Conservation (phyloP, 208 protist genomes). For the Acanthamoeba polyphaga region DNA sequence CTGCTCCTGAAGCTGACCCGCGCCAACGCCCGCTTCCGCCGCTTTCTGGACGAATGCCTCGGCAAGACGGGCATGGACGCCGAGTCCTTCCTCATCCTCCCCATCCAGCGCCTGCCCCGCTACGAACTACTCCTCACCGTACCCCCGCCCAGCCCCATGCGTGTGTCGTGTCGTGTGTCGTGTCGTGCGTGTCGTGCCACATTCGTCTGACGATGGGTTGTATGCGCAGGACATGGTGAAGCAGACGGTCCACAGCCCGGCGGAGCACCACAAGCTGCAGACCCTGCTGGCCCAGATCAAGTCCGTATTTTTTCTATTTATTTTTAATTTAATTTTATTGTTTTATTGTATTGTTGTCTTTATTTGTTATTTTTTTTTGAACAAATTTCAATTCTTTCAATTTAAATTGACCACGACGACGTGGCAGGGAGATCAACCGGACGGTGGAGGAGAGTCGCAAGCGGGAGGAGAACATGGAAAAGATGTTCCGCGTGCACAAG, state of each 20-base stretch:
- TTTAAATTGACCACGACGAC: no score
- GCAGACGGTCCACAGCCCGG: background rate
- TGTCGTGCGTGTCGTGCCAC: background rate
- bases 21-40: constrained; percentile 17
- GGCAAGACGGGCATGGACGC: constrained; percentile 7
- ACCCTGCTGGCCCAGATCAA: constrained; percentile 14
- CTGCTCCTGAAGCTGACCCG: constrained; percentile 18
- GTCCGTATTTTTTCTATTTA: background rate
- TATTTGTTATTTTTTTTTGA: background rate
- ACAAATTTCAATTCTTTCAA: background rate
- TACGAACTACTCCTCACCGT: constrained; percentile 44
- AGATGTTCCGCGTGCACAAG: constrained; percentile 16
- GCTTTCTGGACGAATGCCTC: background rate
- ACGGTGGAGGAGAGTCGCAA: constrained; percentile 6
- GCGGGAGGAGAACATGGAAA: constrained; percentile 38
- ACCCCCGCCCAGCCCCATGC: background rate
- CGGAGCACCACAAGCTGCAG: background rate
- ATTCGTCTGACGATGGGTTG: background rate
- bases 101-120: constrained; percentile 45
- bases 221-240: background rate
- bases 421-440: background rate
- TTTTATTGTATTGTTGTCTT: background rate
- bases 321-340: no score
- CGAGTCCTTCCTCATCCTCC: constrained; percentile 56
- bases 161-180: no score